Evolutionary conservation across 495 filamentous ascomycete genomes (phyloP).

Genomic region (Evernia prunastri): DNA sequence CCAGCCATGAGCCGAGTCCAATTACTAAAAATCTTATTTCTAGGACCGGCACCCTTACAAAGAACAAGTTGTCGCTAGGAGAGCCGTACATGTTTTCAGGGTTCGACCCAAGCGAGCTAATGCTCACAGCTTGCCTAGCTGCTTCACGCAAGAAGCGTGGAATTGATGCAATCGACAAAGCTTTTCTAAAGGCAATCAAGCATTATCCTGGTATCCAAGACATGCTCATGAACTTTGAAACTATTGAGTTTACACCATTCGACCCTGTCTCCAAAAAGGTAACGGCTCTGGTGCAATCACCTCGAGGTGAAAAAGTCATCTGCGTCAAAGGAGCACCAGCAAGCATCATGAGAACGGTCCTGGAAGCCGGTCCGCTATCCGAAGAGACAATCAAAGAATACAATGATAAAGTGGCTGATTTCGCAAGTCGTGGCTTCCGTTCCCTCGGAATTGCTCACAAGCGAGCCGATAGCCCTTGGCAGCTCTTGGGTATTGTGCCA

Average conservation of each 20-base stretch:
- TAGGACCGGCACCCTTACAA: conserved; percentile 55
- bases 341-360: conserved; percentile 74
- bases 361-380: conserved; percentile 70
- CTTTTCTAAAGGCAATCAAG: conserved; percentile 77
- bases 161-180: conserved; percentile 92
- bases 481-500: conserved; percentile 91
- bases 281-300: conserved; percentile 72
- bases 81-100: conserved; percentile 79
- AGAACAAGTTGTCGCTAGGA: conserved; percentile 81
- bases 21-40: background rate
- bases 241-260: conserved; percentile 78
- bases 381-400: conserved; percentile 70
- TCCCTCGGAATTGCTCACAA: conserved; percentile 88
- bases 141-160: conserved; percentile 91
- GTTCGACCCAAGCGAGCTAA: conserved; percentile 74
- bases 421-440: conserved; percentile 85
- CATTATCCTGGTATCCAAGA: conserved; percentile 72
- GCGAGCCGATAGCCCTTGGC: conserved; percentile 67
- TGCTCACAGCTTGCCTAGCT: conserved; percentile 86
- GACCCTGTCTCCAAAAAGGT: conserved; percentile 95
- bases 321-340: conserved; percentile 90
- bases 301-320: conserved; percentile 69
- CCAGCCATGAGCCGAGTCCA: background rate
- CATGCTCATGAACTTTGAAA: conserved; percentile 67
- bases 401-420: conserved; percentile 84